These are phyloP conservation scores for Rhynchospora pubera DNA, from an alignment of 176 grass and related monocot species.

Conservation along the genomic window DNA sequence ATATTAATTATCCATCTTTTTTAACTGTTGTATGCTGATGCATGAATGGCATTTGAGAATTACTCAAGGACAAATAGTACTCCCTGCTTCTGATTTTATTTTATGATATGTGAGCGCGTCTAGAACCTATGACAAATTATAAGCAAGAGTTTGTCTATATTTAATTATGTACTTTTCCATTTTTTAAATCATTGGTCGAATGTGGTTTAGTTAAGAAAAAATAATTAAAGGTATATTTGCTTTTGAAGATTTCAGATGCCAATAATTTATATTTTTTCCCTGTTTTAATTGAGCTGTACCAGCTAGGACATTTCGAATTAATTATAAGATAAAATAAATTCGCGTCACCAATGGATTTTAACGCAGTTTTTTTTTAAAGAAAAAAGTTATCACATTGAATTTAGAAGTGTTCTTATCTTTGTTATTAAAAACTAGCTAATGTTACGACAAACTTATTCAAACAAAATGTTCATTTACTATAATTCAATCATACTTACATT, in stretches of 20 bases:
- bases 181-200: background rate
- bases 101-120: background rate
- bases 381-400: background rate
- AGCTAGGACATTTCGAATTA: constrained; percentile 9
- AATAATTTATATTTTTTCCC: background rate
- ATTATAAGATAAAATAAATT: background rate
- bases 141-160: background rate
- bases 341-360: background rate
- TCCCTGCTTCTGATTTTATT: background rate
- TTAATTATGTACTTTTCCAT: background rate
- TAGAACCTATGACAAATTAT: constrained; percentile 6
- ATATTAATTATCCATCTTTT: no score
- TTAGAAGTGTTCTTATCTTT: background rate
- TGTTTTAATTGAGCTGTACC: constrained; percentile 18
- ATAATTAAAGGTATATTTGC: background rate
- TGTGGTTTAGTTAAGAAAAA: background rate
- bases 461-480: background rate
- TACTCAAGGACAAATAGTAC: background rate
- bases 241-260: constrained; percentile 16
- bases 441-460: background rate
- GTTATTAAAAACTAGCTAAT: background rate
- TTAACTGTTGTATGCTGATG: background rate
- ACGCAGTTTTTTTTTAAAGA: background rate
- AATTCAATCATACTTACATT: background rate
- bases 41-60: background rate